Base-by-base conservation (phyloP, 2,329 filamentous ascomycete species). In the Fusarium keratoplasticum region DNA sequence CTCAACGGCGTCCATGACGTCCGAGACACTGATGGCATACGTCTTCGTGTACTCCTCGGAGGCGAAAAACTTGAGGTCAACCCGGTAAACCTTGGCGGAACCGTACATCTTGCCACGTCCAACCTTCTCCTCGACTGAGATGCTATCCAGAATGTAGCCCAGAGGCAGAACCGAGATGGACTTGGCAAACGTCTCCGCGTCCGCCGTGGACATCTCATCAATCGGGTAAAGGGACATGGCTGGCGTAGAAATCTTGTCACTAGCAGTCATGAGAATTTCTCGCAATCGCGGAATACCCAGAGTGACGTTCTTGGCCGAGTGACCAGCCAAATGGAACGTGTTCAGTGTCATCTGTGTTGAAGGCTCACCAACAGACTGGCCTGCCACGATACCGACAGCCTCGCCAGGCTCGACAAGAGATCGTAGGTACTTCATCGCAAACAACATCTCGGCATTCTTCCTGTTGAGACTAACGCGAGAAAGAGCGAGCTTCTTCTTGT, bases 291-390 rank as follows among this genome's bases (percentile, higher is more conserved):
- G 96, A 80, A 99, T 98, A 94, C 96, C 96, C 22, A 98, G 90
- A 1, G 96, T 99, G 81, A 99, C 97, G 89, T 99, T 99, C 88
- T 98, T 98, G 33, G 96, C 93, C 22, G 96, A 95, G 87, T 98
- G 96, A 80, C 96, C 96, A 83, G 96, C 96, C 90, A 99, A 94
- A 89, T 99, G 96, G 90, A 99, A 99, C 31, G 97, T 99, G 85
- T 99, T 99, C 64, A 99, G 87, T 9, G 97, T 99, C 97, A 99
- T 99, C 83, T 99, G 96, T 13, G 96, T 99, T 3, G 95, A 98
- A 10, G 97, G 96, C 81, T 99, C 97, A 81, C 96, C 96, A 47
- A 99, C 92, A 35, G 96, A 98, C 84, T 99, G 96, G 11, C 95
- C 95, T 60, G 97, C 97, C 68, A 99, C 94, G 72, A 99, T 97